Conservation (phyloP, 1,284 basidiomycete species). For the Leccinum cinnamomeum region DNA sequence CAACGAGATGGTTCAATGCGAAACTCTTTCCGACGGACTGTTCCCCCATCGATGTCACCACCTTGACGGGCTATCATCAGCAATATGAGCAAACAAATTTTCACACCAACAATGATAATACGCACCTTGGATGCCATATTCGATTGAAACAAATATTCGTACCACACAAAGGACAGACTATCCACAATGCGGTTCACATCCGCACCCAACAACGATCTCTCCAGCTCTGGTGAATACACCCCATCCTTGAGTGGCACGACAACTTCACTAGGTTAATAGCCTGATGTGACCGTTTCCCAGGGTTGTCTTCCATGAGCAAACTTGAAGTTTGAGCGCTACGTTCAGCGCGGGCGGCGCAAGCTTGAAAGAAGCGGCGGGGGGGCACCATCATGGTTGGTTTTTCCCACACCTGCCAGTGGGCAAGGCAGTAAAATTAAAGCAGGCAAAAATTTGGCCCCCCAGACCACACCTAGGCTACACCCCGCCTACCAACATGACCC, state of each 20-base stretch:
- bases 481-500: too few relatives aligned
- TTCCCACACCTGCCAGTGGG: too few relatives aligned
- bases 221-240: constrained; percentile 48
- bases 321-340: too few relatives aligned
- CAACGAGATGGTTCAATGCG: constrained; percentile 59
- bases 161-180: constrained; percentile 61
- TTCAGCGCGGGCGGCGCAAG: too few relatives aligned
- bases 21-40: constrained; percentile 67
- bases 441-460: too few relatives aligned
- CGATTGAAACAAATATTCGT: constrained; percentile 61
- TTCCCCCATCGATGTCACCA: constrained; percentile 69
- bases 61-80: constrained; percentile 51
- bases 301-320: too few relatives aligned
- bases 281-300: too few relatives aligned
- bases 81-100: neutral
- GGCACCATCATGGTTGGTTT: too few relatives aligned
- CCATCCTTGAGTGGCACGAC: constrained; percentile 57
- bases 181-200: constrained; percentile 58
- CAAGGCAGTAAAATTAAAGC: too few relatives aligned
- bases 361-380: too few relatives aligned
- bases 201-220: constrained; percentile 55
- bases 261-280: too few relatives aligned
- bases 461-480: too few relatives aligned
- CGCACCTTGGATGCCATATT: constrained; percentile 58
- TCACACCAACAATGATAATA: neutral